A percentile compares a stretch with the other conserved stretches of the same genome.
These are phyloP conservation scores for Acer yangbiense DNA, from an alignment of 345 rosid genomes.

Conservation along the genomic window DNA sequence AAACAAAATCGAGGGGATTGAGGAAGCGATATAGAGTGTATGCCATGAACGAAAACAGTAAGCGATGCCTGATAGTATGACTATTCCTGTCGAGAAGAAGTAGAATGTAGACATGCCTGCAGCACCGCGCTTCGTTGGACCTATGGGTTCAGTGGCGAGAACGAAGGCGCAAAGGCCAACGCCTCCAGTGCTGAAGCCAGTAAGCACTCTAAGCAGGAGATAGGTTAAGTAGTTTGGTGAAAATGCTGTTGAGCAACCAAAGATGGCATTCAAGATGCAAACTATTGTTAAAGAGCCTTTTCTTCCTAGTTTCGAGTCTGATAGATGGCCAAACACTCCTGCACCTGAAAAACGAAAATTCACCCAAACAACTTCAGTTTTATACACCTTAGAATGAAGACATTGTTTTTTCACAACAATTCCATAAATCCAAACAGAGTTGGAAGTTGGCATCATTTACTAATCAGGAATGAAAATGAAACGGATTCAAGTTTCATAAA, in stretches of 20 bases:
- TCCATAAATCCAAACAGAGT: too few species aligned
- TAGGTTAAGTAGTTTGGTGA: constrained; percentile 74
- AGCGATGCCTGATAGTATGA: constrained; percentile 65
- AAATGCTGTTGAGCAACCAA: constrained; percentile 74
- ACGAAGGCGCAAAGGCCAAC: constrained; percentile 88
- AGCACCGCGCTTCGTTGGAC: constrained; percentile 77
- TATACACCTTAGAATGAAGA: neutral
- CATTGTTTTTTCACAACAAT: too few species aligned
- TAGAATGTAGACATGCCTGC: constrained; percentile 99
- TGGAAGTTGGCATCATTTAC: neutral
- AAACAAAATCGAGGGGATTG: constrained; percentile 76
- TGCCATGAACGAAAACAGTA: constrained; percentile 76
- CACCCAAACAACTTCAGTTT: neutral
- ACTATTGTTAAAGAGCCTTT: constrained; percentile 86
- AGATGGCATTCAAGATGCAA: constrained; percentile 66
- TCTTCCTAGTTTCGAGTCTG: constrained; percentile 87
- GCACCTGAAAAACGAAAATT: constrained; percentile 77
- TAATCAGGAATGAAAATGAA: too few species aligned
- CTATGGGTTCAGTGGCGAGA: constrained; percentile 82
- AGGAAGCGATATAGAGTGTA: constrained; percentile 67
- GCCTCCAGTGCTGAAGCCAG: constrained; percentile 94
- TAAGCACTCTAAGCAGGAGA: constrained; percentile 63
- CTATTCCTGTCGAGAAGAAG: constrained; percentile 85
- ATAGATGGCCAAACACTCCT: constrained; percentile 87
- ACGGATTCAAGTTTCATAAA: too few species aligned